Evolutionary conservation across 495 filamentous ascomycete genomes (phyloP).

Genomic region (Jackrogersella minutella): DNA sequence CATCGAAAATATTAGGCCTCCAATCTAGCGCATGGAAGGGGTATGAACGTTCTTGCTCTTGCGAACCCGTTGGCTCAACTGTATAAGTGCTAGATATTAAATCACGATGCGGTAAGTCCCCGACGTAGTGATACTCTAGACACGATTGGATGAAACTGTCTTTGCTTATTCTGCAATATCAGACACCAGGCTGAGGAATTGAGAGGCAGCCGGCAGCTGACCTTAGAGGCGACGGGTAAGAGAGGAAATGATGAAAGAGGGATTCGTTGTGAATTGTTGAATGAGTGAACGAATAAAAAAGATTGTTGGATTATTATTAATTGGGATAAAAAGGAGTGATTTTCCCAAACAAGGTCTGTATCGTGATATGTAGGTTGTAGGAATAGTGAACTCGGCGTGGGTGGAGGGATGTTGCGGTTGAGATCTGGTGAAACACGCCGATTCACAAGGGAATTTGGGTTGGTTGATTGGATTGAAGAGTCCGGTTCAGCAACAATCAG

Average conservation of each 20-base stretch:
- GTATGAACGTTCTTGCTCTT: background rate
- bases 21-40: conserved; percentile 12
- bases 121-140: background rate
- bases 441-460: conserved; percentile 17
- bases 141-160: background rate
- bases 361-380: conserved; percentile 30
- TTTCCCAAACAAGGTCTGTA: conserved; percentile 25
- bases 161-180: conserved; percentile 4
- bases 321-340: conserved; percentile 35
- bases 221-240: background rate
- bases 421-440: conserved; percentile 31
- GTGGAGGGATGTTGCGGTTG: conserved; percentile 8
- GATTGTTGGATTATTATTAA: conserved; percentile 22
- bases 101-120: background rate
- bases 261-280: conserved; percentile 19
- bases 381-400: conserved; percentile 17
- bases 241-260: conserved; percentile 11
- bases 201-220: background rate
- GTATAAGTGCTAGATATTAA: background rate
- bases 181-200: background rate
- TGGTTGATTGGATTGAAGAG: conserved; percentile 1
- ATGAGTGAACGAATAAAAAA: conserved; percentile 24
- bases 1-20: conserved; percentile 28
- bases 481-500: conserved; percentile 6
- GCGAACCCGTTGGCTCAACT: background rate